Evolutionary conservation across 495 filamentous ascomycete genomes (phyloP).

Genomic region (Xylaria grammica): DNA sequence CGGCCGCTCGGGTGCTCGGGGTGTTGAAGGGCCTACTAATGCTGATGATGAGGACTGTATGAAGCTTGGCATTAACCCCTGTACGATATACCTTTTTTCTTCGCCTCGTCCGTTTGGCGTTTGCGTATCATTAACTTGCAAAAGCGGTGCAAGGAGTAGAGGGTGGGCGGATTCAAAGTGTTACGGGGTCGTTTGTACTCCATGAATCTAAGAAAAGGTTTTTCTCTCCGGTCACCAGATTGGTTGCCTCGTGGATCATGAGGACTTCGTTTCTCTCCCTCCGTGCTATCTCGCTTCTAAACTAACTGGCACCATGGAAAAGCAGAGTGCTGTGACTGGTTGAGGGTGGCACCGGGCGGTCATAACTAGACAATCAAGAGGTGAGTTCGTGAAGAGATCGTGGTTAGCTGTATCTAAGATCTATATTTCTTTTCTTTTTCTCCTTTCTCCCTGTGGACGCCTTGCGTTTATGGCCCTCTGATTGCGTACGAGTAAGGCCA

Average conservation of each 20-base stretch:
- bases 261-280: too few relatives aligned
- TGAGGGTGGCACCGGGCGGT: too few relatives aligned
- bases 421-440: too few relatives aligned
- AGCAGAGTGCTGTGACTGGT: too few relatives aligned
- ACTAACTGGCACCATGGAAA: not conserved
- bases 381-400: too few relatives aligned
- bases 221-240: not conserved
- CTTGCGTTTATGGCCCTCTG: too few relatives aligned
- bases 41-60: conserved; percentile 25
- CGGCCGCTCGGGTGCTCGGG: conserved; percentile 2
- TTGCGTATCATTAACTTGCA: conserved; percentile 17
- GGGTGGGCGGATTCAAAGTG: conserved; percentile 11
- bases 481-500: too few relatives aligned
- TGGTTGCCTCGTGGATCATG: too few relatives aligned
- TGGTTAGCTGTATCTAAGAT: too few relatives aligned
- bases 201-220: conserved; percentile 14
- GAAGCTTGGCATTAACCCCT: conserved; percentile 21
- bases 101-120: conserved; percentile 2
- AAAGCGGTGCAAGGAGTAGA: conserved; percentile 28
- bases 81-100: conserved; percentile 23
- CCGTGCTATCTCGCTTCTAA: not conserved
- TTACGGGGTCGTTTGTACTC: not conserved
- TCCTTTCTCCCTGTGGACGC: too few relatives aligned
- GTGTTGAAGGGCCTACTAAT: conserved; percentile 2
- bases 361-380: too few relatives aligned